Conservation (phyloP, 192 early-diverging fungal species). For the Backusella tarrabulga region DNA sequence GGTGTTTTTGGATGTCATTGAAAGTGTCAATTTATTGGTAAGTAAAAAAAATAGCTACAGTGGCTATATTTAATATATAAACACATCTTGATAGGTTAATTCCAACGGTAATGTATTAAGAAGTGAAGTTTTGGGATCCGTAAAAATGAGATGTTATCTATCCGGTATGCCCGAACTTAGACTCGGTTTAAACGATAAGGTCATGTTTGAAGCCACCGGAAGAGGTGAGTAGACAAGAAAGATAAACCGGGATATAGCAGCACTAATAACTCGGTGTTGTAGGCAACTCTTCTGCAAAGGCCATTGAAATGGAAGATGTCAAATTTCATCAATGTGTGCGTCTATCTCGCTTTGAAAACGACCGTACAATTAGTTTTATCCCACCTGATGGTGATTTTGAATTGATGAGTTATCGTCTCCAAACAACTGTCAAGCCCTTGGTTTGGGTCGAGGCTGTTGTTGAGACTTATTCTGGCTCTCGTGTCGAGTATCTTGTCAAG, state of each 20-base stretch:
- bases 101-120: slow-evolving; percentile 52
- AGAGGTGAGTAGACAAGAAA: slow-evolving; percentile 62
- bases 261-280: neutral
- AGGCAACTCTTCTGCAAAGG: slow-evolving; percentile 44
- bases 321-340: slow-evolving; percentile 91
- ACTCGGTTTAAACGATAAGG: slow-evolving; percentile 86
- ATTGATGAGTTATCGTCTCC: slow-evolving; percentile 86
- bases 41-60: neutral
- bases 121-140: slow-evolving; percentile 75
- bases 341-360: slow-evolving; percentile 83
- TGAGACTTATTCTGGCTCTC: slow-evolving; percentile 85
- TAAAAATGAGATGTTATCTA: slow-evolving; percentile 87
- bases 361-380: slow-evolving; percentile 88
- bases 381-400: slow-evolving; percentile 72
- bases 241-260: neutral
- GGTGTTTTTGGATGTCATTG: slow-evolving; percentile 74
- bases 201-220: slow-evolving; percentile 74
- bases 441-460: slow-evolving; percentile 84
- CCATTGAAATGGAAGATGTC: slow-evolving; percentile 90
- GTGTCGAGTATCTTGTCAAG: slow-evolving; percentile 96
- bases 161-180: slow-evolving; percentile 85
- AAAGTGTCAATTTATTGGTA: slow-evolving; percentile 70
- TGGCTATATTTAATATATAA: neutral
- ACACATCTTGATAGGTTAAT: neutral
- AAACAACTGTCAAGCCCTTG: slow-evolving; percentile 80